phyloP scores from a whole-genome alignment of 2,329 filamentous ascomycete genomes.

The Fusarium acutatum region DNA sequence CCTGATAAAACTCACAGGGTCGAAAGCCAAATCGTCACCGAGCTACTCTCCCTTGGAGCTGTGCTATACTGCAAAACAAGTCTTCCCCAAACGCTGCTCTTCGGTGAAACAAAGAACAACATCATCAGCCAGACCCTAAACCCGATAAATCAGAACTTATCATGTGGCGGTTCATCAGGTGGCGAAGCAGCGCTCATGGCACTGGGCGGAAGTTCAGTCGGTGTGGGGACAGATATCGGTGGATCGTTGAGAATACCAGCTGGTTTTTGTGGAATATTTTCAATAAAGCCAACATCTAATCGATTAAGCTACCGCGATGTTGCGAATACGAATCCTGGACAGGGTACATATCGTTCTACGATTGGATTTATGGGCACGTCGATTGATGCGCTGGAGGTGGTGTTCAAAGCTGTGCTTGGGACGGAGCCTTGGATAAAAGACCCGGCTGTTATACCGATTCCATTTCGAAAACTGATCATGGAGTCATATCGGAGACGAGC shows the following conservation, averaged over 20 bases:
- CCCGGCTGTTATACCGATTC: conserved; percentile 70
- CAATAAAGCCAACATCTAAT: conserved; percentile 30
- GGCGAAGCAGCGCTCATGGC: conserved; percentile 49
- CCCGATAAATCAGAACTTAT: conserved; percentile 45
- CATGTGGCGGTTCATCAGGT: conserved; percentile 48
- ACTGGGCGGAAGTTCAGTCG: conserved; percentile 44
- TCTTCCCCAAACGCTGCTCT: conserved; percentile 34
- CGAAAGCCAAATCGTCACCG: conserved; percentile 31
- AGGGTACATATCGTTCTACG: conserved; percentile 69
- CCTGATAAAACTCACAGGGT: neutral
- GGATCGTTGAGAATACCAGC: conserved; percentile 47
- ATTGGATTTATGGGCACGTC: conserved; percentile 70
- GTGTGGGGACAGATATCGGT: conserved; percentile 49
- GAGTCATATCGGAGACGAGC: conserved; percentile 50
- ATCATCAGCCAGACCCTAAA: conserved; percentile 47
- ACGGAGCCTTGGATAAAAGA: conserved; percentile 72
- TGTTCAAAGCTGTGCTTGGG: conserved; percentile 64
- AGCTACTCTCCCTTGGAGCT: conserved; percentile 34
- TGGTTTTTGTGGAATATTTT: conserved; percentile 37
- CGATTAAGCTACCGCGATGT: conserved; percentile 30
- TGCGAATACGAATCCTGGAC: conserved; percentile 54
- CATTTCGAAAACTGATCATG: conserved; percentile 64
- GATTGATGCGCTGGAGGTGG: conserved; percentile 60
- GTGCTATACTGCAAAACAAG: conserved; percentile 40
- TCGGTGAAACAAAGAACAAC: conserved; percentile 46